phyloP scores from a whole-genome alignment of 805 yeast genomes.

The Sugiyamaella smithiae region DNA sequence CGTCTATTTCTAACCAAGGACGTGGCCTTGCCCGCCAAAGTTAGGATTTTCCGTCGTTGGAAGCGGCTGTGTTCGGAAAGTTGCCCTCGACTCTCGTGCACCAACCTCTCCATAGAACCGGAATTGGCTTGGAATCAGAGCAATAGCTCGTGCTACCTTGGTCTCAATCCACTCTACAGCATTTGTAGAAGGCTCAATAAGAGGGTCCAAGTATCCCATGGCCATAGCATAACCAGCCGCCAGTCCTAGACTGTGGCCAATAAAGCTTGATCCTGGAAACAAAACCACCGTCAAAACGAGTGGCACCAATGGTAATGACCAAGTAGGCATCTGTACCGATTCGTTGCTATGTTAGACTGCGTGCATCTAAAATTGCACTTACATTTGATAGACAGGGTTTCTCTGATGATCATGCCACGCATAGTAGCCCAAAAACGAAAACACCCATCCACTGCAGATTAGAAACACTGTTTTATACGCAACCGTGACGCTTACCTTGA shows the following conservation, averaged over 20 bases:
- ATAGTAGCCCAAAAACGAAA: constrained; percentile 60
- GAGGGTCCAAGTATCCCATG: constrained; percentile 53
- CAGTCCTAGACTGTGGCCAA: constrained; percentile 72
- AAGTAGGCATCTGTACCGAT: constrained; percentile 50
- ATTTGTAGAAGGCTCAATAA: constrained; percentile 57
- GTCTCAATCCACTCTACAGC: constrained; percentile 63
- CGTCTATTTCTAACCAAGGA: not conserved
- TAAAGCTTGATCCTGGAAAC: constrained; percentile 64
- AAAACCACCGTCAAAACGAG: constrained; percentile 50
- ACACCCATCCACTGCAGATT: constrained; percentile 58
- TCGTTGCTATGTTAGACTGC: constrained; percentile 1
- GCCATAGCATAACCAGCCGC: constrained; percentile 57
- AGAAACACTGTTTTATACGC: constrained; percentile 1
- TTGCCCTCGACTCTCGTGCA: constrained; percentile 41
- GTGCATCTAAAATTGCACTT: too few species aligned
- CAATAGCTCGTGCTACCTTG: constrained; percentile 49
- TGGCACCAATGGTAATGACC: constrained; percentile 53
- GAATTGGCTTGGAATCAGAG: constrained; percentile 51
- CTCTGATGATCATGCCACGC: constrained; percentile 47
- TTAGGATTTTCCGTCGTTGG: constrained; percentile 14
- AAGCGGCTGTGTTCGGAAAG: constrained; percentile 6
- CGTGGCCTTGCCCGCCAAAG: constrained; percentile 9
- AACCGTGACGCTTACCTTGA: constrained; percentile 36
- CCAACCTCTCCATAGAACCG: constrained; percentile 60
- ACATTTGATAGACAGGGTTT: constrained; percentile 26